Conservation (phyloP, 1,139 yeast genomes). For the Geotrichum phurueaensis region DNA sequence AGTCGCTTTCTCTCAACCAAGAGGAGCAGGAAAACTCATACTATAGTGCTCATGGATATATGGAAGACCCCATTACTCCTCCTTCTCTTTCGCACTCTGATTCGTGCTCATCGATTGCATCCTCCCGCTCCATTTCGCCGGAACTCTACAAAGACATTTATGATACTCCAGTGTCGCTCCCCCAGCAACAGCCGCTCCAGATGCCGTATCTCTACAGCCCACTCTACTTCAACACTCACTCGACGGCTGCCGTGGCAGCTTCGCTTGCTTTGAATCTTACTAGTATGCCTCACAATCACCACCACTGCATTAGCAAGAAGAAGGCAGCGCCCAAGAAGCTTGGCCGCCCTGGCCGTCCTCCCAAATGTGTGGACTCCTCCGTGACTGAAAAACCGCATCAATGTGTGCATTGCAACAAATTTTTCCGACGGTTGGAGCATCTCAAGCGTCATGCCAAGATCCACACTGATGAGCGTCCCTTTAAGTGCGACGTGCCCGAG, state of each 20-base stretch:
- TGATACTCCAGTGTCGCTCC: background rate
- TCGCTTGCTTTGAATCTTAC: conserved; percentile 14
- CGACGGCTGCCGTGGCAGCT: conserved; percentile 19
- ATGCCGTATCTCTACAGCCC: conserved; percentile 5
- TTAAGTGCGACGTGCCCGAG: conserved; percentile 56
- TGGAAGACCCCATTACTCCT: conserved; percentile 19
- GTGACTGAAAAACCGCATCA: conserved; percentile 50
- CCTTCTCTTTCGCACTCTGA: conserved; percentile 17
- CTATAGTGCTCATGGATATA: conserved; percentile 34
- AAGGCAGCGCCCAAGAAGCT: conserved; percentile 6
- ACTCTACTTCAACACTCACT: conserved; percentile 2
- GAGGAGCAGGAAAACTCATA: conserved; percentile 30
- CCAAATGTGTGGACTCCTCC: conserved; percentile 30
- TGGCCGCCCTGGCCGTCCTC: conserved; percentile 9
- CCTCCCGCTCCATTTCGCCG: conserved; percentile 18
- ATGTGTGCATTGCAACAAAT: conserved; percentile 56
- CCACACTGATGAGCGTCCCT: conserved; percentile 86
- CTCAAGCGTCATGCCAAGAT: conserved; percentile 84
- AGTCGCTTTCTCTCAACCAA: conserved; percentile 5
- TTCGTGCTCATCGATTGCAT: conserved; percentile 17
- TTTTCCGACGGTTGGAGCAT: conserved; percentile 90
- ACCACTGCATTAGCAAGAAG: conserved; percentile 10
- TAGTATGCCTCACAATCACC: conserved; percentile 7
- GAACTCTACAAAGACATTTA: conserved; percentile 3
- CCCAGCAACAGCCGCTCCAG: conserved; percentile 4